Evolutionary conservation across 208 protist species (phyloP), one percentile per base, ranked within the genome.

Genomic region (Angomonas ambiguus): DNA sequence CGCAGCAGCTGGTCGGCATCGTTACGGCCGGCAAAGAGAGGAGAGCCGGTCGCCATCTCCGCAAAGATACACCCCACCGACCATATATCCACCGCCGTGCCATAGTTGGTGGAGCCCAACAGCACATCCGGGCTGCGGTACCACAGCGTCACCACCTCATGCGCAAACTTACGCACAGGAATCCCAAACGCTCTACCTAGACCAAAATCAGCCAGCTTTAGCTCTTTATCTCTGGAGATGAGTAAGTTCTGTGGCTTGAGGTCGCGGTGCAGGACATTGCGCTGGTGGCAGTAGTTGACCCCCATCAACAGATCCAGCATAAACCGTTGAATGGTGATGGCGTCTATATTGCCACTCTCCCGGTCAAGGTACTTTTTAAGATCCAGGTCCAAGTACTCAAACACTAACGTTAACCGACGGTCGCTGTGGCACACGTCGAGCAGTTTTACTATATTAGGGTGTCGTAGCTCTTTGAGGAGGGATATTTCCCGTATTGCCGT

Each of bases 381-480:
- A 73, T 99, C 97, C 45, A 96, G 53, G 45, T 99, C 95, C 30
- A 98, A 71, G 75, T 92, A 99, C 79, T 99, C 98, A 69, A 99
- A 99, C 11, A 99, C 97, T 24, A 99, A 79, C 3, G 90, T 98
- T 18, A 99, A 85, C 32, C 96, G 95, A 45, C 87, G 87, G 32
- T 98, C 88, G 25, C 80, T 96, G 79, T 98, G 94, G 30, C 97
- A 96, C 5, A 99, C 96, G 69, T 99, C 97, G 20, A 96, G 74
- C 2, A 99, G 70, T 51, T 91, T 90, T 8, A 97, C 90, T 58
- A 97, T 95, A 67, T 97, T 98, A 0, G 90, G 75, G 69, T 99
- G 98, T 0, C 96, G 77, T 27, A 99, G 80, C 76, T 99, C 94
- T 67, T 98, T 98, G 32, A 99, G 71, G 1, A 99, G 69, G 13